A percentile compares a stretch with the other conserved stretches of the same genome.
These are phyloP conservation scores for Umbilicus rupestris DNA, from an alignment of 164 flowering plant species.

Conservation along the genomic window DNA sequence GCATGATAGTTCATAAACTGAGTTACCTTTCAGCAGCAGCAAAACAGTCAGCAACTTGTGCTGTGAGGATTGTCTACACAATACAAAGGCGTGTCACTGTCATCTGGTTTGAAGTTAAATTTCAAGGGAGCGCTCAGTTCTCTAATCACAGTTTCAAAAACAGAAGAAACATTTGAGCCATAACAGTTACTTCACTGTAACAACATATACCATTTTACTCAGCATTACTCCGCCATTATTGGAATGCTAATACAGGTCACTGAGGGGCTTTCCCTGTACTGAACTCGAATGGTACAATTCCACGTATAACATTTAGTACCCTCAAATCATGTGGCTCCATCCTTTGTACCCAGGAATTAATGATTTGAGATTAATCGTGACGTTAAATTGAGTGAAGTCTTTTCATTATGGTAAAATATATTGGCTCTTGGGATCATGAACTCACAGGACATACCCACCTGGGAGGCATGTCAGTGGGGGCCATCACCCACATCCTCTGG, in stretches of 20 bases:
- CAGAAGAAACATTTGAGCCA: neutral
- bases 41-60: neutral
- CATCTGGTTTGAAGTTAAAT: neutral
- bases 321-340: neutral
- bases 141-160: neutral
- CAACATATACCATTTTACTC: neutral
- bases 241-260: no score
- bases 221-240: neutral
- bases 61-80: no score
- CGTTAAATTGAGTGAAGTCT: neutral
- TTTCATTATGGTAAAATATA: neutral
- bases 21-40: neutral
- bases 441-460: neutral
- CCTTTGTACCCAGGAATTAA: neutral
- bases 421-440: slow-evolving; percentile 7
- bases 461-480: slow-evolving; percentile 6
- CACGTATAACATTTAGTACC: neutral
- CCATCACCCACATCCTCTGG: slow-evolving; percentile 6
- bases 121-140: neutral
- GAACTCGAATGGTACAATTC: neutral
- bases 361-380: no score
- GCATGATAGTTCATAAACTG: neutral
- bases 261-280: no score
- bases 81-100: neutral
- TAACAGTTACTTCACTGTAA: no score